These are phyloP conservation scores for Cephaloascus fragrans DNA, from an alignment of 805 yeast species.

Conservation along the genomic window DNA sequence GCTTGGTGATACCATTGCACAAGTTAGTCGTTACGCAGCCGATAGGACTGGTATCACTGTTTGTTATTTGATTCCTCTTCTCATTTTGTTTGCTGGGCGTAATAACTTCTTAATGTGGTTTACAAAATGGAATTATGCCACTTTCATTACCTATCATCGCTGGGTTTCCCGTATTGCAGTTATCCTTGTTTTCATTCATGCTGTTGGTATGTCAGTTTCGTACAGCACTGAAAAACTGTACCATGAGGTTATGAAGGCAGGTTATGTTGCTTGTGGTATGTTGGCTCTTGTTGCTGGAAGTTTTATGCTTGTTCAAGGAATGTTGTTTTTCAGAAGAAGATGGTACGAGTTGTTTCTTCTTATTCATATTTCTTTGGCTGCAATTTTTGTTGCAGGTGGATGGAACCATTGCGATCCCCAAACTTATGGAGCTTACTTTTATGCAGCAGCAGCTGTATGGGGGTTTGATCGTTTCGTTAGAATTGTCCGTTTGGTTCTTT, in stretches of 20 bases:
- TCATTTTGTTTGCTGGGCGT: conserved; percentile 28
- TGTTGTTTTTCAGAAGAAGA: conserved; percentile 31
- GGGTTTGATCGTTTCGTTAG: conserved; percentile 20
- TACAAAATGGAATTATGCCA: conserved; percentile 22
- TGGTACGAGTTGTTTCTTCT: conserved; percentile 37
- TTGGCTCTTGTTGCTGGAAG: conserved; percentile 17
- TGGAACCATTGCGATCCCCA: conserved; percentile 28
- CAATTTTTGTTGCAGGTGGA: conserved; percentile 34
- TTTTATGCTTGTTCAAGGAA: conserved; percentile 33
- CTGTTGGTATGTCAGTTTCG: conserved; percentile 6
- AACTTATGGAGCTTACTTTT: conserved; percentile 10
- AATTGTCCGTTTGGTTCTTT: conserved; percentile 20
- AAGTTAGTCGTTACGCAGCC: conserved; percentile 12
- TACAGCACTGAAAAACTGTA: neutral
- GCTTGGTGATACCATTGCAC: neutral
- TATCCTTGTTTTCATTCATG: conserved; percentile 20
- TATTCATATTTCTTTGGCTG: conserved; percentile 34
- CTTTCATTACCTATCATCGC: conserved; percentile 25
- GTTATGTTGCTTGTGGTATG: neutral
- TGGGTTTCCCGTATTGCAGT: conserved; percentile 24
- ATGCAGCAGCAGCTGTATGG: conserved; percentile 20
- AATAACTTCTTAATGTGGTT: conserved; percentile 26
- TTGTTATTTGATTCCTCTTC: conserved; percentile 18
- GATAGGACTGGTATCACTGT: conserved; percentile 24
- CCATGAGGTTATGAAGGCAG: neutral